Conservation (phyloP, 1,284 basidiomycete species). For the Moniliella sp. region DNA sequence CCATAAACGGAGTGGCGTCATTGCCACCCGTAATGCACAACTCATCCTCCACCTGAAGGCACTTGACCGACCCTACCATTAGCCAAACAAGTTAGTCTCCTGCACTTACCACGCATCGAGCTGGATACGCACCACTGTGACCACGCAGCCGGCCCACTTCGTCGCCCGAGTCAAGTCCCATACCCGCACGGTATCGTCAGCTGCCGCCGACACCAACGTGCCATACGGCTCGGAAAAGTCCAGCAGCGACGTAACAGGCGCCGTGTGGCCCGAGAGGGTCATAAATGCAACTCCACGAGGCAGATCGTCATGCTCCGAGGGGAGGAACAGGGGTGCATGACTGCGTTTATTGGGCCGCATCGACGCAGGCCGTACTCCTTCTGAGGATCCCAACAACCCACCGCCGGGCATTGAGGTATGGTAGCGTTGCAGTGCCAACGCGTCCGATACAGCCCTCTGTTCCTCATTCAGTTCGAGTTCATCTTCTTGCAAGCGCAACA, state of each 20-base stretch:
- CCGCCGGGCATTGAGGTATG: constrained; percentile 28
- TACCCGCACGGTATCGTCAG: constrained; percentile 48
- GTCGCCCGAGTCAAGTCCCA: constrained; percentile 57
- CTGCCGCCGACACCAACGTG: constrained; percentile 50
- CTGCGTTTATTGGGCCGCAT: constrained; percentile 3
- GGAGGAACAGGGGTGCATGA: constrained; percentile 59
- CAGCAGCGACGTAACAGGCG: constrained; percentile 62
- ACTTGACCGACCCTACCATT: constrained; percentile 46
- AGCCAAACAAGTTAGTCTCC: too few relatives aligned
- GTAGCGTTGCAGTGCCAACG: constrained; percentile 22
- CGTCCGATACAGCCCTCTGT: constrained; percentile 16
- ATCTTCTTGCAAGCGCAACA: constrained; percentile 74
- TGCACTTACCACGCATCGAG: not conserved
- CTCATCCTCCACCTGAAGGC: constrained; percentile 75
- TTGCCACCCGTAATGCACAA: constrained; percentile 73
- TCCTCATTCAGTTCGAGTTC: constrained; percentile 81
- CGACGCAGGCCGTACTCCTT: not conserved
- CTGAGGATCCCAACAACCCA: not conserved
- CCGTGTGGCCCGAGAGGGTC: constrained; percentile 47
- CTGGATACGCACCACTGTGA: constrained; percentile 8
- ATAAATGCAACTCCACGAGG: constrained; percentile 88
- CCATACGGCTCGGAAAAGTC: constrained; percentile 95
- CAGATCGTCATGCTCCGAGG: constrained; percentile 86
- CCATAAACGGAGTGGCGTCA: constrained; percentile 48
- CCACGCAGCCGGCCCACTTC: constrained; percentile 26